These are phyloP conservation scores for Zygoascus meyerae DNA, from an alignment of 1,139 yeast species.

Conservation along the genomic window DNA sequence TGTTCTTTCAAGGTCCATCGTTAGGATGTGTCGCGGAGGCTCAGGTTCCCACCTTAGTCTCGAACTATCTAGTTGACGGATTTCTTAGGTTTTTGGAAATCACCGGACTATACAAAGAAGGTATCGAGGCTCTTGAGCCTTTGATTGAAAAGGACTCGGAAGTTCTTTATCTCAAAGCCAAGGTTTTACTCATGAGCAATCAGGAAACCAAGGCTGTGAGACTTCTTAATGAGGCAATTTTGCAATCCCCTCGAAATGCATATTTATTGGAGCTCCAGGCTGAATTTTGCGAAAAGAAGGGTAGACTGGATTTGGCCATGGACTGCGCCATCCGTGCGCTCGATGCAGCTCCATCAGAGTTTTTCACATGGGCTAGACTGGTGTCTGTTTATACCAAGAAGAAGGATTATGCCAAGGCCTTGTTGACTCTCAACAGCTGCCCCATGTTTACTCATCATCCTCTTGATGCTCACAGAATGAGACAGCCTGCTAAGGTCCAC, in stretches of 20 bases:
- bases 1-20: conserved; percentile 58
- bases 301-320: conserved; percentile 65
- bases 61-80: conserved; percentile 75
- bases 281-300: conserved; percentile 60
- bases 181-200: conserved; percentile 54
- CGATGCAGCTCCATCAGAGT: conserved; percentile 77
- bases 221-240: conserved; percentile 56
- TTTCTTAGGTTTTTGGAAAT: conserved; percentile 58
- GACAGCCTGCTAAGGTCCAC: conserved; percentile 62
- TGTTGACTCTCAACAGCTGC: conserved; percentile 79
- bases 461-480: conserved; percentile 45
- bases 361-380: conserved; percentile 72
- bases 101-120: conserved; percentile 58
- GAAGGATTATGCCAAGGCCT: conserved; percentile 69
- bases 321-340: conserved; percentile 71
- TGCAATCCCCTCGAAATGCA: conserved; percentile 56
- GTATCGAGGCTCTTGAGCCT: conserved; percentile 47
- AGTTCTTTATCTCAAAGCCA: conserved; percentile 56
- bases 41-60: conserved; percentile 62
- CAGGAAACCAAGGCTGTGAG: conserved; percentile 76
- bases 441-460: conserved; percentile 81
- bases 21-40: conserved; percentile 59
- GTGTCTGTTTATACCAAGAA: conserved; percentile 66
- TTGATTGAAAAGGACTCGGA: conserved; percentile 43
- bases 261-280: conserved; percentile 56